Conservation (phyloP, 2,329 filamentous ascomycete species). For the Botryosphaeria dothidea region DNA sequence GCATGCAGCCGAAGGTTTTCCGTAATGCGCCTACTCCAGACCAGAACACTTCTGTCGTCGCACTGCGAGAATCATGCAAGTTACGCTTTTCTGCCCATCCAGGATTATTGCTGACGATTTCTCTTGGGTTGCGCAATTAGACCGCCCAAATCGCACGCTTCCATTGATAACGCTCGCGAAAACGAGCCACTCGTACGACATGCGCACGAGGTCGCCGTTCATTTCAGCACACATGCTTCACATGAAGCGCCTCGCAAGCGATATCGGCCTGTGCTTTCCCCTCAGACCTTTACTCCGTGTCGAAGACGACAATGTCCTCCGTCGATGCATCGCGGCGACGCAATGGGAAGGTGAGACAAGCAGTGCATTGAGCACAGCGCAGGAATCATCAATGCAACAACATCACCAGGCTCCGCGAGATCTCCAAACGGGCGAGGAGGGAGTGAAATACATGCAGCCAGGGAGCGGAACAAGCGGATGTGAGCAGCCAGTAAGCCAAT, state of each 20-base stretch:
- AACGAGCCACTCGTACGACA: neutral
- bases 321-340: neutral
- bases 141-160: neutral
- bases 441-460: neutral
- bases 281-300: neutral
- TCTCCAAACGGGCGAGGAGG: neutral
- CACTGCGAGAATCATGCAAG: too few species aligned
- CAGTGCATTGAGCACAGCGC: neutral
- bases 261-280: neutral
- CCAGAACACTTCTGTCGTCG: too few species aligned
- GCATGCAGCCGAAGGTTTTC: too few species aligned
- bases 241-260: neutral
- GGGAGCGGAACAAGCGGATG: neutral
- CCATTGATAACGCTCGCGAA: neutral
- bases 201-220: neutral
- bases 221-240: neutral
- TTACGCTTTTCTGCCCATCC: too few species aligned
- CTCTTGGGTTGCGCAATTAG: too few species aligned
- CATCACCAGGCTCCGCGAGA: neutral
- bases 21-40: too few species aligned
- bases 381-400: neutral
- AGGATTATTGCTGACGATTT: too few species aligned
- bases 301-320: neutral
- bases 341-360: constrained; percentile 8
- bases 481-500: neutral